A percentile compares a stretch with the other conserved stretches of the same genome.
phyloP scores from a whole-genome alignment of 192 early-diverging fungal genomes.

The Backusella morwellensis region DNA sequence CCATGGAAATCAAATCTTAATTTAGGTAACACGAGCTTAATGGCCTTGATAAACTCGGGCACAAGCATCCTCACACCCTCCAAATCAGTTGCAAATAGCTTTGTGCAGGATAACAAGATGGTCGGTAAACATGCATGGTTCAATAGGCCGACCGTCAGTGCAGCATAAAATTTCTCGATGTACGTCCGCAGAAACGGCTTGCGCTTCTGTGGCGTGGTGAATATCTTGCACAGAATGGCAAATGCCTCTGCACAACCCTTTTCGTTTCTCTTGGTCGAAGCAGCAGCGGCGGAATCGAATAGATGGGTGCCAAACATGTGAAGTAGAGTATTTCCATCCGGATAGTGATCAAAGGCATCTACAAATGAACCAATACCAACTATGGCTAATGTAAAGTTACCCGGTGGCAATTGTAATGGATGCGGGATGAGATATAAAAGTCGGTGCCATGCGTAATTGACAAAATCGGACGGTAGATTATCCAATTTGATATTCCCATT shows the following conservation, averaged over 20 bases:
- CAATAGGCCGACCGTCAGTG: slow-evolving; percentile 58
- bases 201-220: slow-evolving; percentile 62
- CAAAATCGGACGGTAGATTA: slow-evolving; percentile 57
- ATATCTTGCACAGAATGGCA: slow-evolving; percentile 74
- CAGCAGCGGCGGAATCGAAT: slow-evolving; percentile 61
- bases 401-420: slow-evolving; percentile 48
- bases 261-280: slow-evolving; percentile 24
- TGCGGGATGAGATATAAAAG: slow-evolving; percentile 57
- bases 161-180: slow-evolving; percentile 71
- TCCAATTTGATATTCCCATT: slow-evolving; percentile 58
- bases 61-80: slow-evolving; percentile 72
- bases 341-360: slow-evolving; percentile 38
- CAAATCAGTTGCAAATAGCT: slow-evolving; percentile 64
- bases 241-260: slow-evolving; percentile 69
- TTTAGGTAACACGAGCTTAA: slow-evolving; percentile 60
- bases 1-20: slow-evolving; percentile 34
- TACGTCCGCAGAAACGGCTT: slow-evolving; percentile 60
- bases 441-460: slow-evolving; percentile 73
- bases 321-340: slow-evolving; percentile 76
- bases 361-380: slow-evolving; percentile 57
- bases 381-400: slow-evolving; percentile 51
- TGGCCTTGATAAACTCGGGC: slow-evolving; percentile 69
- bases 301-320: slow-evolving; percentile 82
- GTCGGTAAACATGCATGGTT: slow-evolving; percentile 62
- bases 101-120: slow-evolving; percentile 61